Evolutionary conservation across 31 red algal species (phyloP), one percentile per base, ranked within the genome.

Genomic region (Endocladia muricata): DNA sequence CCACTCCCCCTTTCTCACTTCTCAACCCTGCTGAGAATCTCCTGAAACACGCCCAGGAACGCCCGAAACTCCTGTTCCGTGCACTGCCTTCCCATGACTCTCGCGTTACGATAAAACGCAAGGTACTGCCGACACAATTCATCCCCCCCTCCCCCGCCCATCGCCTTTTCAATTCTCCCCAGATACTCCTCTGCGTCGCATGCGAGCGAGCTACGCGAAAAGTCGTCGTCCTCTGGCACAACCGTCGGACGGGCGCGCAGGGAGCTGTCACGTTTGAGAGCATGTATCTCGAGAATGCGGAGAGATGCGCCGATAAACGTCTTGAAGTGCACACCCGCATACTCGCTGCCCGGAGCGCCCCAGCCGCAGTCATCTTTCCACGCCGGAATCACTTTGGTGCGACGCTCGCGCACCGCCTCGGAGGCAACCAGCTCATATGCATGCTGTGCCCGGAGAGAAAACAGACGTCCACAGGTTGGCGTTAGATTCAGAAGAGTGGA

Each of bases 321-420:
- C 11, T 85, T 85, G 61, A 85, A 85, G 62, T 85, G 82, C 25
- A 85, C 82, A 37, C 82, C 82, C 21, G 55, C 82, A 36, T 69
- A 85, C 9, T 75, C 82, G 17, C 55, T 49, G 55, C 61, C 59
- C 3, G 82, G 70, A 40, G 58, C 60, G 15, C 82, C 82, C 82
- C 82, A 85, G 41, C 82, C 82, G 49, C 82, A 85, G 32, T 85
- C 70, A 15, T 38, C 58, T 15, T 60, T 33, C 82, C 82, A 85
- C 19, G 55, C 70, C 34, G 82, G 82, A 33, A 83, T 55, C 37
- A 83, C 79, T 19, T 37, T 23, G 4, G 79, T 83, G 37, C 33
- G 48, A 4, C 79, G 66, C 28, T 83, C 79, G 35, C 54, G 33
- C 19, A 41, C 48, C 39, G 79, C 65, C 33, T 83, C 79, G 9